These are phyloP conservation scores for Kwoniella dejecticola DNA, from an alignment of 768 basidiomycete genomes.

Conservation along the genomic window DNA sequence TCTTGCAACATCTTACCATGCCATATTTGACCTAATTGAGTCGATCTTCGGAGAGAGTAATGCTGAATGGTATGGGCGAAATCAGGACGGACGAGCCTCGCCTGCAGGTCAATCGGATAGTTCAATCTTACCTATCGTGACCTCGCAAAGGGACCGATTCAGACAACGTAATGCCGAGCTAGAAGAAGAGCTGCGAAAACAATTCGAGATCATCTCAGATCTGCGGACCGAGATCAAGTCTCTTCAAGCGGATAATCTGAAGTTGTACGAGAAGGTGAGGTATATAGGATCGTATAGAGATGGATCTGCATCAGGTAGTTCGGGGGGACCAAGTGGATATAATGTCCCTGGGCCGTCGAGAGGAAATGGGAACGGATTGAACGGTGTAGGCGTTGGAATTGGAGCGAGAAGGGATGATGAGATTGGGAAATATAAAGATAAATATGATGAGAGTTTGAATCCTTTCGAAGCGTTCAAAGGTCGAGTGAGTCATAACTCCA, in stretches of 20 bases:
- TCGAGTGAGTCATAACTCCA: constrained; percentile 64
- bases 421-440: constrained; percentile 81
- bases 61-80: no score
- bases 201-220: constrained; percentile 91
- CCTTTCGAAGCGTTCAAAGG: constrained; percentile 98
- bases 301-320: constrained; percentile 57
- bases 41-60: no score
- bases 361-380: no score
- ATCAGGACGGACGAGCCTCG: constrained; percentile 56
- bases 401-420: constrained; percentile 61
- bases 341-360: constrained; percentile 15
- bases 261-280: constrained; percentile 96
- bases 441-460: constrained; percentile 97
- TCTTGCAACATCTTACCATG: not conserved
- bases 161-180: constrained; percentile 93
- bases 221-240: constrained; percentile 88
- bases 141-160: constrained; percentile 96
- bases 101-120: constrained; percentile 80
- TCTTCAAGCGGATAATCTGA: constrained; percentile 91
- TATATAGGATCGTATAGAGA: constrained; percentile 95
- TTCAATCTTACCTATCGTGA: constrained; percentile 97
- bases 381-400: constrained; percentile 29
- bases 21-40: no score
- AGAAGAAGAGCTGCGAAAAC: constrained; percentile 96
- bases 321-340: constrained; percentile 29